Percentiles rank a stretch among this genome's conserved stretches.
These are phyloP conservation scores for Penicillium alfredii DNA, from an alignment of 495 filamentous ascomycete species.

Conservation along the genomic window DNA sequence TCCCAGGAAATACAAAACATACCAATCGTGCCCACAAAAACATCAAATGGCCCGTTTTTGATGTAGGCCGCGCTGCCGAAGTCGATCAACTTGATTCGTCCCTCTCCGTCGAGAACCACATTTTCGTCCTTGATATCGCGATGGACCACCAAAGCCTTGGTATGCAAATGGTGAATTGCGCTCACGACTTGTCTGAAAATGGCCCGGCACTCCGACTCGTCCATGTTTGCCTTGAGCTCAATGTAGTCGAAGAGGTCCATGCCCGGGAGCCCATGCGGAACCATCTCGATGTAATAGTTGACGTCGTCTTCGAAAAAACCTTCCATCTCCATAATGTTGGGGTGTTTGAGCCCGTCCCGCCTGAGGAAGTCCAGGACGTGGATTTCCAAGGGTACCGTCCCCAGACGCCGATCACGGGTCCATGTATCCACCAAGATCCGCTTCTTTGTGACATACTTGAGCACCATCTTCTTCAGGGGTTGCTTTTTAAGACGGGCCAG, in stretches of 20 bases:
- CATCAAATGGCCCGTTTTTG: slow-evolving; percentile 96
- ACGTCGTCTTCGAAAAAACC: slow-evolving; percentile 97
- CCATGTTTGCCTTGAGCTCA: slow-evolving; percentile 93
- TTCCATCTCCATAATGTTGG: slow-evolving; percentile 97
- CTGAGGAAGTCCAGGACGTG: slow-evolving; percentile 94
- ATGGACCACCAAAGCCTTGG: slow-evolving; percentile 87
- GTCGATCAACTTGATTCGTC: slow-evolving; percentile 94
- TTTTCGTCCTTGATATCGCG: slow-evolving; percentile 99
- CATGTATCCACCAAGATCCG: slow-evolving; percentile 97
- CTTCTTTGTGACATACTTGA: slow-evolving; percentile 97
- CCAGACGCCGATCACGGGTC: slow-evolving; percentile 88
- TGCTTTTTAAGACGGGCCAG: slow-evolving; percentile 81
- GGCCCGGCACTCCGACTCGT: slow-evolving; percentile 84
- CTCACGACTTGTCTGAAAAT: slow-evolving; percentile 91
- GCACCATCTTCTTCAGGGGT: slow-evolving; percentile 72
- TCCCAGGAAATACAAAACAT: no score
- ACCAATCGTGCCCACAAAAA: slow-evolving; percentile 99
- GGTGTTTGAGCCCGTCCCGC: slow-evolving; percentile 77
- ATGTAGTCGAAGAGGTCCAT: slow-evolving; percentile 99
- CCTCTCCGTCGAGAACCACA: slow-evolving; percentile 90
- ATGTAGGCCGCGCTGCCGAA: slow-evolving; percentile 98
- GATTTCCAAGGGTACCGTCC: slow-evolving; percentile 97
- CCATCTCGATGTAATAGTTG: slow-evolving; percentile 99
- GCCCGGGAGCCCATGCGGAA: slow-evolving; percentile 88
- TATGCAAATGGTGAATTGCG: slow-evolving; percentile 87